A percentile compares a stretch with the other conserved stretches of the same genome.
phyloP scores from a whole-genome alignment of 805 yeast genomes.

The Teunomyces cretensis region DNA sequence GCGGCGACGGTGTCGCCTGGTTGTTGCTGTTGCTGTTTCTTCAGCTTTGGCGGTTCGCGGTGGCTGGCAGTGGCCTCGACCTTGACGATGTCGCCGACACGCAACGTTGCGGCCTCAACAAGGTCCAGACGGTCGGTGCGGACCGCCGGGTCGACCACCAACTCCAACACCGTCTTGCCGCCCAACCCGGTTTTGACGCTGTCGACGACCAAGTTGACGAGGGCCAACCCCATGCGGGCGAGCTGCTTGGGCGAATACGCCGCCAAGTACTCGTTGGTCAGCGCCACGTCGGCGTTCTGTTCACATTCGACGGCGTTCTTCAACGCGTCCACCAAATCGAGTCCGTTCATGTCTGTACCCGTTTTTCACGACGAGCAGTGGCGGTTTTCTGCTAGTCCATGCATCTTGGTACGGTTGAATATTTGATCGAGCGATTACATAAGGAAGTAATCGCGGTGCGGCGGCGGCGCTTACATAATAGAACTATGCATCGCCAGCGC shows the following conservation, averaged over 20 bases:
- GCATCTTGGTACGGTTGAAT: conserved; percentile 26
- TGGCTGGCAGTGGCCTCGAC: conserved; percentile 49
- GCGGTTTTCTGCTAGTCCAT: conserved; percentile 13
- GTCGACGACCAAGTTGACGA: conserved; percentile 60
- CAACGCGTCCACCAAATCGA: conserved; percentile 18
- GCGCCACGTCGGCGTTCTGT: conserved; percentile 34
- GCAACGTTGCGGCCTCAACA: conserved; percentile 51
- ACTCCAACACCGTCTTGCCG: conserved; percentile 68
- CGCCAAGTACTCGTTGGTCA: conserved; percentile 32
- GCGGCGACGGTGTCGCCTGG: no score
- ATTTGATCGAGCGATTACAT: not conserved
- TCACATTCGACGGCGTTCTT: conserved; percentile 37
- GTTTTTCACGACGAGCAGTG: conserved; percentile 28
- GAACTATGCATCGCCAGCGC: not conserved
- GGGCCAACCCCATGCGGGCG: conserved; percentile 73
- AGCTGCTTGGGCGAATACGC: conserved; percentile 58
- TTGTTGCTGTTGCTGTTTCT: no score
- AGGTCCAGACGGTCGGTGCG: conserved; percentile 23
- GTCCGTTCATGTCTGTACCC: conserved; percentile 19
- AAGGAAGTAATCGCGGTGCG: no score
- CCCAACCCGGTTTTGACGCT: conserved; percentile 75
- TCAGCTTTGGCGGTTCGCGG: no score
- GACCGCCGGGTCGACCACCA: conserved; percentile 54
- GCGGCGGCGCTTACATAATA: no score
- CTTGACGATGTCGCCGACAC: conserved; percentile 76